A percentile compares a stretch with the other conserved stretches of the same genome.
Evolutionary conservation across 441 rosid species (phyloP).

Genomic region (Erodium texanum): DNA sequence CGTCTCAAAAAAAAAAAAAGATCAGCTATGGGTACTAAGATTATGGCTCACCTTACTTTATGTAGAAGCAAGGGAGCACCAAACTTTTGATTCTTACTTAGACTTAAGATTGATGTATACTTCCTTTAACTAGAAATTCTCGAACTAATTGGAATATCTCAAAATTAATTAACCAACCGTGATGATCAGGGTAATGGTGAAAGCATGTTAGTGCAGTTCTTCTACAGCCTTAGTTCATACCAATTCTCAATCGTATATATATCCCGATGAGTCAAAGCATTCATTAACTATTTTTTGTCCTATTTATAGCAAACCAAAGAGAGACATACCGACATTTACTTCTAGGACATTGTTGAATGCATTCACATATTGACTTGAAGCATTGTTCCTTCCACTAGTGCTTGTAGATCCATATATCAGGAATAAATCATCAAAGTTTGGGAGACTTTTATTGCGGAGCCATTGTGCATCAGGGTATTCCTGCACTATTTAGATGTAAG

Average conservation of each 20-base stretch:
- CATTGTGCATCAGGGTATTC: conserved; percentile 34
- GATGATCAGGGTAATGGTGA: not conserved
- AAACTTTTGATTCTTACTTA: no score
- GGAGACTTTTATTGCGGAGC: conserved; percentile 30
- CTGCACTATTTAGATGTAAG: conserved; percentile 29
- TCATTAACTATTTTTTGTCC: not conserved
- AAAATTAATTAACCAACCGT: not conserved
- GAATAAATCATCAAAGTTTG: conserved; percentile 43
- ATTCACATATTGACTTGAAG: conserved; percentile 19
- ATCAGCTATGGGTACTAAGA: no score
- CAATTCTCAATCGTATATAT: not conserved
- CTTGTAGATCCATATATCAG: conserved; percentile 36
- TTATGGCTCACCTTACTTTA: no score
- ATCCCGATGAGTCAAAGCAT: not conserved
- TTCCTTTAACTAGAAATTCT: no score
- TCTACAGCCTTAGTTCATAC: not conserved
- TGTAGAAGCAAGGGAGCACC: no score
- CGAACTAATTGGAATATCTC: no score
- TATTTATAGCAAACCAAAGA: not conserved
- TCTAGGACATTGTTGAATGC: conserved; percentile 20
- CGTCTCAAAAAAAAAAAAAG: not conserved
- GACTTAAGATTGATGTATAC: no score
- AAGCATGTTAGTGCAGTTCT: not conserved
- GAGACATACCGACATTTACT: conserved; percentile 17
- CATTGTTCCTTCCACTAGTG: conserved; percentile 12